phyloP scores from a whole-genome alignment of 2,329 filamentous ascomycete species.

The Camillea tinctor region DNA sequence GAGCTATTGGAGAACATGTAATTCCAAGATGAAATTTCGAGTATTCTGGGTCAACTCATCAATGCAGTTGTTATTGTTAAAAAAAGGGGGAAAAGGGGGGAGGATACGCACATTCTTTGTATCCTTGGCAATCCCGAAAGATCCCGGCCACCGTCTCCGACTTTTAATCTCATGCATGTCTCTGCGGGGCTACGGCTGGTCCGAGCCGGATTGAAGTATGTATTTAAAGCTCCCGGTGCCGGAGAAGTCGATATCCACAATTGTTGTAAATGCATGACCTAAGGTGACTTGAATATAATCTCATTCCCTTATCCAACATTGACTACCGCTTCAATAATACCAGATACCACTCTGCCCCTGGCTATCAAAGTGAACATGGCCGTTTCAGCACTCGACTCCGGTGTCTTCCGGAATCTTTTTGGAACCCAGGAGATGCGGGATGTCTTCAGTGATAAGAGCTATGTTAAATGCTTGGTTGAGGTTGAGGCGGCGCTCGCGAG shows the following conservation, averaged over 20 bases:
- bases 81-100: too few species aligned
- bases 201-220: not conserved
- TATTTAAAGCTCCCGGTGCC: not conserved
- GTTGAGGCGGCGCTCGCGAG: constrained; percentile 51
- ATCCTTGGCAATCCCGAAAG: not conserved
- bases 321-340: not conserved
- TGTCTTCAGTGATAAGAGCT: constrained; percentile 49
- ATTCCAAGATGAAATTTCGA: too few species aligned
- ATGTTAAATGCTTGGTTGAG: constrained; percentile 47
- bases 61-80: too few species aligned
- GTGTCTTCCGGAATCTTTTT: constrained; percentile 50
- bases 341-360: not conserved
- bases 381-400: constrained; percentile 43
- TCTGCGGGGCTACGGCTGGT: not conserved
- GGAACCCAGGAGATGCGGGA: constrained; percentile 51
- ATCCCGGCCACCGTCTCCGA: not conserved
- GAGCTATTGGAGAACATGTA: too few species aligned
- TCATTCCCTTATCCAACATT: not conserved
- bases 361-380: constrained; percentile 16
- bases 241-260: not conserved
- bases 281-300: not conserved
- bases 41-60: too few species aligned
- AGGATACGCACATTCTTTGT: not conserved
- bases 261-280: not conserved
- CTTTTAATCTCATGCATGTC: not conserved